Evolutionary conservation across 164 flowering plant genomes (phyloP), one percentile per base, ranked within the genome.

Genomic region (Liriodendron chinense): DNA sequence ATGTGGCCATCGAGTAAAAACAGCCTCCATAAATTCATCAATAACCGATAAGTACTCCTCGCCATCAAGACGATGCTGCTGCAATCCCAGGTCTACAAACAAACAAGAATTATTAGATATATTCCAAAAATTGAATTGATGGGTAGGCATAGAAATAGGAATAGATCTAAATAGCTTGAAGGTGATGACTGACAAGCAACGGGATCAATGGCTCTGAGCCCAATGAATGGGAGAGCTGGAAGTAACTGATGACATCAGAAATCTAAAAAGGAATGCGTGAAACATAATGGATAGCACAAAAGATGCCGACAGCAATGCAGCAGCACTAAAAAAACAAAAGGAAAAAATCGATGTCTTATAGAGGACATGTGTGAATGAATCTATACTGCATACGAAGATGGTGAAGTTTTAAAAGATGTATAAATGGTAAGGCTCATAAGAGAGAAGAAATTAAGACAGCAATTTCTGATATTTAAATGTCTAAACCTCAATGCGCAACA

Each of bases 21-120:
- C 97, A 68, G 98, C 98, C 79, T 94, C 97, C 99, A 96, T 96
- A 79, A 96, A 96, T 85, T 96, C 99, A 83, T 96, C 98, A 76
- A 96, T 81, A 68, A 96, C 93, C 56, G 87, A 86, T 76, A 96
- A 13, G 83, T 96, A 96, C 80, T 96, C 97, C 22, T 96, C 98
- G 22, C 98, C 98, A 53, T 96, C 98, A 77, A 96, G 96, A 48
- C 99, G 96, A 76, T 89, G 88, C 76, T 90, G 74, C 80, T 90
- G 98, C 87, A 96, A 78, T 74, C 99, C 99, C 81, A 96, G 84
- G 80, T 94, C 99, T 96, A 78, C 53, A 67, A 25, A 74, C 24
- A 81, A 76, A 77, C 26, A 76, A 68, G 26, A 76, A 68, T 13
- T 65, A 63, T 10, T 77, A 65, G 75, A 59, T 34, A 64, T 13